phyloP scores from a whole-genome alignment of 2,329 filamentous ascomycete genomes.

The Alternaria solani region DNA sequence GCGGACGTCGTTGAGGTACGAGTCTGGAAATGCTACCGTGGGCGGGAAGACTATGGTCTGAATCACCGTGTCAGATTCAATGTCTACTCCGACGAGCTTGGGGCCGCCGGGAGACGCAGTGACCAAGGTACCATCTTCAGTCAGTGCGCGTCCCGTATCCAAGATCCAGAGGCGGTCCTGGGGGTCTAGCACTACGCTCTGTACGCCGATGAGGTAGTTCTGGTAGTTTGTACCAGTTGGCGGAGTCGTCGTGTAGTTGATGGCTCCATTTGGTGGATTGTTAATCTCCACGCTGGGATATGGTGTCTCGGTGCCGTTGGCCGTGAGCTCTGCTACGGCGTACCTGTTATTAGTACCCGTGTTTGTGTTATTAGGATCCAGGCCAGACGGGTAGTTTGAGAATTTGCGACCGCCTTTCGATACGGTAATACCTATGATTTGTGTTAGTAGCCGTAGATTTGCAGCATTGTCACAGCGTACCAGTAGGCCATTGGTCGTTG shows the following conservation, averaged over 20 bases:
- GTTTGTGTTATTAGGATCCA: constrained; percentile 59
- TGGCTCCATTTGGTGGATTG: constrained; percentile 58
- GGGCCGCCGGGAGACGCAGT: constrained; percentile 58
- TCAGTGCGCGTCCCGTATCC: constrained; percentile 60
- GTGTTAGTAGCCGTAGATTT: background rate
- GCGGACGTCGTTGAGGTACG: constrained; percentile 63
- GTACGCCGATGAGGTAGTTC: constrained; percentile 61
- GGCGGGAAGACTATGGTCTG: constrained; percentile 61
- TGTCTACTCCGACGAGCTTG: constrained; percentile 60
- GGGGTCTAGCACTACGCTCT: constrained; percentile 62
- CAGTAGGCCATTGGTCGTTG: constrained; percentile 60
- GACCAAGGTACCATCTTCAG: constrained; percentile 55
- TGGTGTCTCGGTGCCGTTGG: constrained; percentile 55
- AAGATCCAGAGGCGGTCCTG: constrained; percentile 62
- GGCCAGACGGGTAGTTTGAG: constrained; percentile 60
- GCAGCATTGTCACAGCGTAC: constrained; percentile 13
- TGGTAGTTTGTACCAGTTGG: constrained; percentile 57
- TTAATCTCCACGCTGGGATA: constrained; percentile 58
- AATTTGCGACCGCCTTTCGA: constrained; percentile 61
- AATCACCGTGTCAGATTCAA: constrained; percentile 57
- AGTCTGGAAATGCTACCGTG: constrained; percentile 57
- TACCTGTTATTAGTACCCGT: constrained; percentile 54
- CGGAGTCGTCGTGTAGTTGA: constrained; percentile 61
- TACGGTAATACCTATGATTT: constrained; percentile 57
- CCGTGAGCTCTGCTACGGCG: constrained; percentile 58